These are phyloP conservation scores for Chaetoscypha palmicola DNA, from an alignment of 2,329 filamentous ascomycete species.

Conservation along the genomic window DNA sequence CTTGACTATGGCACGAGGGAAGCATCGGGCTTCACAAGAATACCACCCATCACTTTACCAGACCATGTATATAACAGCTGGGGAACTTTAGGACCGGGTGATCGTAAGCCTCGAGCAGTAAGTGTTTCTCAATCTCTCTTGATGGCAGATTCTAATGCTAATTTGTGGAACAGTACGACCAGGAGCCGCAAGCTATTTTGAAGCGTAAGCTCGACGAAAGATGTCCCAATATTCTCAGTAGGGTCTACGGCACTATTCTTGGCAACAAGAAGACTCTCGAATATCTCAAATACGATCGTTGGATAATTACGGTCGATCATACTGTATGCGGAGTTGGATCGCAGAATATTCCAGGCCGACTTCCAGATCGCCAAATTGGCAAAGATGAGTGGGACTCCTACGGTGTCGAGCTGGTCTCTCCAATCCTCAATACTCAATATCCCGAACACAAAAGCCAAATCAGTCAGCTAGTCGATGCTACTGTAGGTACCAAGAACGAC, in stretches of 20 bases:
- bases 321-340: slow-evolving; percentile 21
- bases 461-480: slow-evolving; percentile 8
- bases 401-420: slow-evolving; percentile 22
- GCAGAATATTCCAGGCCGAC: slow-evolving; percentile 17
- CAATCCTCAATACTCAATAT: slow-evolving; percentile 10
- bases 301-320: slow-evolving; percentile 18
- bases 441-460: slow-evolving; percentile 10
- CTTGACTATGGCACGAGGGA: slow-evolving; percentile 12
- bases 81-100: slow-evolving; percentile 5
- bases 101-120: neutral
- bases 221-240: slow-evolving; percentile 4
- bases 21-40: slow-evolving; percentile 5
- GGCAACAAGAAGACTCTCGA: slow-evolving; percentile 1
- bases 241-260: slow-evolving; percentile 2
- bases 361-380: slow-evolving; percentile 11
- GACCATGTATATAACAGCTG: slow-evolving; percentile 20
- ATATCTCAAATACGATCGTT: slow-evolving; percentile 13
- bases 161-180: slow-evolving; percentile 10
- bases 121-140: neutral
- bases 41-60: neutral
- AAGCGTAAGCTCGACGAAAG: slow-evolving; percentile 5
- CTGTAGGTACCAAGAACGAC: slow-evolving; percentile 6
- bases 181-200: slow-evolving; percentile 16
- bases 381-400: slow-evolving; percentile 21
- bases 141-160: neutral